Conservation (phyloP, 371 early-diverging fungal genomes). For the Mortierella sp. region DNA sequence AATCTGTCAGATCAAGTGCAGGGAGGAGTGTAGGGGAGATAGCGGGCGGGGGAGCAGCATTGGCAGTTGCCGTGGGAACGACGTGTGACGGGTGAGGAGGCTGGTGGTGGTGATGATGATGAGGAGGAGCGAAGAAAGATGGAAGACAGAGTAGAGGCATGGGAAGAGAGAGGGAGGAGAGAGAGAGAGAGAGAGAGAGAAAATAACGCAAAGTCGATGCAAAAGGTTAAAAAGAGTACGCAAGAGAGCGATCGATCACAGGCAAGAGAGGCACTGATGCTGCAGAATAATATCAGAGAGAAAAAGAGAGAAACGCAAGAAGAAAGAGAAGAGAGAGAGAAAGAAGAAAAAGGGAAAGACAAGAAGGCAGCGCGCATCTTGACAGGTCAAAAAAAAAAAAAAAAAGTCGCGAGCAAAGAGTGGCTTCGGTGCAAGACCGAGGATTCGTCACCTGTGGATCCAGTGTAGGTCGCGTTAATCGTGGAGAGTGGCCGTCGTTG, state of each 20-base stretch:
- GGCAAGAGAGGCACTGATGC: neutral
- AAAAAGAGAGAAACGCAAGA: neutral
- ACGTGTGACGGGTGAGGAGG: neutral
- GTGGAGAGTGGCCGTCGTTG: too few relatives aligned
- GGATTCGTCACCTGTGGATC: too few relatives aligned
- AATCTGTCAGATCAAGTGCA: too few relatives aligned
- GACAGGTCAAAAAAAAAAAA: neutral
- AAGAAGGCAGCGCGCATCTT: too few relatives aligned
- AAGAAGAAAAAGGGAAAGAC: neutral
- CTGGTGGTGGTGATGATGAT: constrained; percentile 7
- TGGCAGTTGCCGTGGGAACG: constrained; percentile 2
- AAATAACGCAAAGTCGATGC: neutral
- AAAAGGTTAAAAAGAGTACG: neutral
- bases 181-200: neutral
- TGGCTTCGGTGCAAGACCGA: neutral
- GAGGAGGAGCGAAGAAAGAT: constrained; percentile 14
- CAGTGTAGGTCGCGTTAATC: too few relatives aligned
- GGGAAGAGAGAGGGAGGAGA: neutral
- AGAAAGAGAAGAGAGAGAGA: neutral
- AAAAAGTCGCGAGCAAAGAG: neutral
- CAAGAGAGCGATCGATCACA: neutral
- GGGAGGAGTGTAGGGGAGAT: too few relatives aligned
- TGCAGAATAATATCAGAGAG: too few relatives aligned
- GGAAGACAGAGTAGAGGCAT: neutral
- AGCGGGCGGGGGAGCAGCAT: too few relatives aligned